Evolutionary conservation across 371 early-diverging fungal genomes (phyloP).

Genomic region (Syncephalastrum contaminatum): DNA sequence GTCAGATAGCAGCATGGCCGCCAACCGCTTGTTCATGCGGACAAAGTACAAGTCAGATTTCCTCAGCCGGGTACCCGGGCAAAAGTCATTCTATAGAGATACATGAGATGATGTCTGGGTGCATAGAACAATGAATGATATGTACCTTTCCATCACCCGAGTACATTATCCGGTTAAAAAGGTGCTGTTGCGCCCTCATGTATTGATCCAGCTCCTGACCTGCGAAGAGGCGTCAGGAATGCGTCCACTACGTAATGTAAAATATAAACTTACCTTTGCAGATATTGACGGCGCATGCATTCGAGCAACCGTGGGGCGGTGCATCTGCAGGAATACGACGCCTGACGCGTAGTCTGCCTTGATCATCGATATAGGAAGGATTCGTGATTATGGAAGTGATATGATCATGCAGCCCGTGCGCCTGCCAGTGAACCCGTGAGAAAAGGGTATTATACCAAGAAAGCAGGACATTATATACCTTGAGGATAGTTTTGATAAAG

Average conservation of each 20-base stretch:
- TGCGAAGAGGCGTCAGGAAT: slow-evolving; percentile 4
- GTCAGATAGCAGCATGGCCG: slow-evolving; percentile 12
- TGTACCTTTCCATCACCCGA: slow-evolving; percentile 45
- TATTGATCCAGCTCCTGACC: slow-evolving; percentile 40
- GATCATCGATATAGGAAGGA: slow-evolving; percentile 56
- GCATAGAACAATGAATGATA: background rate
- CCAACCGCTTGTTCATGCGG: slow-evolving; percentile 16
- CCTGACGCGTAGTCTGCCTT: slow-evolving; percentile 52
- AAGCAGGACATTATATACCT: slow-evolving; percentile 33
- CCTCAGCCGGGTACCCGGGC: slow-evolving; percentile 37
- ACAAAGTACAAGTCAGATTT: slow-evolving; percentile 25
- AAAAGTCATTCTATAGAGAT: slow-evolving; percentile 37
- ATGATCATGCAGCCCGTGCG: slow-evolving; percentile 50
- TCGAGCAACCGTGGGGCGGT: slow-evolving; percentile 60
- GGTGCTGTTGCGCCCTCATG: slow-evolving; percentile 27
- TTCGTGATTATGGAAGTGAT: slow-evolving; percentile 72
- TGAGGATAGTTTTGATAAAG: slow-evolving; percentile 69
- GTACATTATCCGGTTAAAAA: slow-evolving; percentile 34
- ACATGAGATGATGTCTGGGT: background rate
- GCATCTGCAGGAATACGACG: slow-evolving; percentile 47
- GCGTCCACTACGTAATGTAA: no score
- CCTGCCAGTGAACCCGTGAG: slow-evolving; percentile 27
- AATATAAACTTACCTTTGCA: slow-evolving; percentile 62
- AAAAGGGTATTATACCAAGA: background rate
- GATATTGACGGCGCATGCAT: slow-evolving; percentile 68